These are phyloP conservation scores for Brasenia schreberi DNA, from an alignment of 164 flowering plant species.

Conservation along the genomic window DNA sequence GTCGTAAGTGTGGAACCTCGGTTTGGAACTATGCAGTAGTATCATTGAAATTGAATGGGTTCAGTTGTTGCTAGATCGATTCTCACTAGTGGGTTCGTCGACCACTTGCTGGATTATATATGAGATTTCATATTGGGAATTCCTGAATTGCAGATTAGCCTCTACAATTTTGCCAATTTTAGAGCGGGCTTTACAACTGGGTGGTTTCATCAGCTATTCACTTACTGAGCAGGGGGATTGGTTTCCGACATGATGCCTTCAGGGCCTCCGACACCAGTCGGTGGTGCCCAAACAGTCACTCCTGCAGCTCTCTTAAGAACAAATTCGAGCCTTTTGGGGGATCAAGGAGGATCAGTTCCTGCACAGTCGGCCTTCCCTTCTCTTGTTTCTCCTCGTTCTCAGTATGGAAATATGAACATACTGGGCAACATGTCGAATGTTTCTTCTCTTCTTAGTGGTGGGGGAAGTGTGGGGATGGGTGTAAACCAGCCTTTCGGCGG, in stretches of 20 bases:
- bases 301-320: conserved; percentile 23
- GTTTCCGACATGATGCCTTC: conserved; percentile 22
- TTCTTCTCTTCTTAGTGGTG: conserved; percentile 67
- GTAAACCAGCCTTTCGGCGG: background rate
- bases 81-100: background rate
- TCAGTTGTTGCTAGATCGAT: background rate
- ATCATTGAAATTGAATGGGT: background rate
- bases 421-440: conserved; percentile 61
- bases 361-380: conserved; percentile 55
- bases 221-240: background rate
- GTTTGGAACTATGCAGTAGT: background rate
- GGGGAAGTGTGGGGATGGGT: conserved; percentile 13
- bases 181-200: background rate
- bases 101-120: background rate
- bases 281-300: conserved; percentile 26
- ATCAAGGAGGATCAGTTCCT: conserved; percentile 51
- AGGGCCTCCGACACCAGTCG: conserved; percentile 34
- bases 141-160: background rate
- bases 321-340: conserved; percentile 39
- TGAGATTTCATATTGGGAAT: background rate
- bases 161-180: background rate
- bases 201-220: background rate
- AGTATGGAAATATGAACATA: conserved; percentile 49
- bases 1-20: background rate
- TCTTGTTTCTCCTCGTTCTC: conserved; percentile 52